phyloP scores from a whole-genome alignment of 805 yeast species.

The Kodamaea laetipori region DNA sequence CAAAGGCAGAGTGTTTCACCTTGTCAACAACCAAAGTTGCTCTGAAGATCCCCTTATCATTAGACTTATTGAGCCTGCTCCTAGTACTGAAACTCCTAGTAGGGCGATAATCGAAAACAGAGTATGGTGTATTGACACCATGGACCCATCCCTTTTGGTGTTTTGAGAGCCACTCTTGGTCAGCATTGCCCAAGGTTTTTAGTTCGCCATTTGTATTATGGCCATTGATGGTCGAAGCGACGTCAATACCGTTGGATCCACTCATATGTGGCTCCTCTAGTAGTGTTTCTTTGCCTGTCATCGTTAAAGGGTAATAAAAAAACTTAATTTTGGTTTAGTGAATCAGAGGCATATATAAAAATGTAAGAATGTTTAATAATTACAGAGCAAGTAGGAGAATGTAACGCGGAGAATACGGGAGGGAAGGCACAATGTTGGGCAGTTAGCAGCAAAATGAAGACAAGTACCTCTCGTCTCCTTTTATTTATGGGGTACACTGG shows the following conservation, averaged over 20 bases:
- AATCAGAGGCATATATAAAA: too few species aligned
- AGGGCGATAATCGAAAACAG: conserved; percentile 27
- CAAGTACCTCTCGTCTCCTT: too few species aligned
- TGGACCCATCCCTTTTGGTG: conserved; percentile 29
- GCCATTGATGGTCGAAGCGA: not conserved
- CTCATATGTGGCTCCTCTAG: not conserved
- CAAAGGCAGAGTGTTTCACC: conserved; percentile 18
- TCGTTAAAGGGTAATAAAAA: not conserved
- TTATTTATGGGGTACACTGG: too few species aligned
- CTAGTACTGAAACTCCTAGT: conserved; percentile 17
- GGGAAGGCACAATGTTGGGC: too few species aligned
- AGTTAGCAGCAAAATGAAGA: too few species aligned
- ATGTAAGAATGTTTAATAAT: too few species aligned
- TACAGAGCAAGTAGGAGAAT: too few species aligned
- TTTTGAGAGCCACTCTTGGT: not conserved
- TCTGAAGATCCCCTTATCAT: conserved; percentile 20
- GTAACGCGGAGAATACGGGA: too few species aligned
- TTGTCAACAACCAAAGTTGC: conserved; percentile 30
- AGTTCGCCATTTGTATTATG: not conserved
- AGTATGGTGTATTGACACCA: conserved; percentile 28
- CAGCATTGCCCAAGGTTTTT: not conserved
- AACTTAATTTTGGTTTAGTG: not conserved
- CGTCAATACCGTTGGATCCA: not conserved
- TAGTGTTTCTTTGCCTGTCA: not conserved
- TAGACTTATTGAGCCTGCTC: conserved; percentile 14